A percentile compares a stretch with the other conserved stretches of the same genome.
Evolutionary conservation across 306 rosid species (phyloP).

Genomic region (Vigna unguiculata): DNA sequence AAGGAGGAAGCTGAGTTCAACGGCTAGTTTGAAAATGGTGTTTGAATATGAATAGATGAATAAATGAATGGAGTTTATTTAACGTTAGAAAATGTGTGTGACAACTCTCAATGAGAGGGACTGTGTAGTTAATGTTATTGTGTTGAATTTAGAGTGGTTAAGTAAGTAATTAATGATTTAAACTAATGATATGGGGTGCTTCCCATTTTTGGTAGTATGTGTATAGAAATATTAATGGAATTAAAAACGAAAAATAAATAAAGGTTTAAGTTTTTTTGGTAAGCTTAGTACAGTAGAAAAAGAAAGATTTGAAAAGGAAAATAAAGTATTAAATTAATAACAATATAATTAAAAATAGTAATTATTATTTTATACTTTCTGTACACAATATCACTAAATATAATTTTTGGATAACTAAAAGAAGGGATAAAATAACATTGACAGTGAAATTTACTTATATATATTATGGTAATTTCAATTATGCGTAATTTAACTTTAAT

Average conservation of each 20-base stretch:
- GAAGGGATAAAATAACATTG: too few species aligned
- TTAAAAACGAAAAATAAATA: background rate
- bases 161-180: background rate
- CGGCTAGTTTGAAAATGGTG: constrained; percentile 74
- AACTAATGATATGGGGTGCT: background rate
- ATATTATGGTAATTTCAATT: too few species aligned
- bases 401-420: too few species aligned
- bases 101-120: background rate
- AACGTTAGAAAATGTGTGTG: constrained; percentile 56
- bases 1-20: constrained; percentile 42
- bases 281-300: background rate
- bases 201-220: background rate
- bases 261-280: background rate
- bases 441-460: too few species aligned
- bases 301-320: background rate
- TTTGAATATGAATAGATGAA: constrained; percentile 42
- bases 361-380: too few species aligned
- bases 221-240: background rate
- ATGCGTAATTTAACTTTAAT: too few species aligned
- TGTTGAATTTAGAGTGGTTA: background rate
- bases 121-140: background rate
- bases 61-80: background rate
- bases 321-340: background rate
- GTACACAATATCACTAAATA: too few species aligned
- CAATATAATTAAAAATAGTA: too few species aligned